Evolutionary conservation across 208 protist genomes (phyloP).

Genomic region (Ichthyophonus hoferi): DNA sequence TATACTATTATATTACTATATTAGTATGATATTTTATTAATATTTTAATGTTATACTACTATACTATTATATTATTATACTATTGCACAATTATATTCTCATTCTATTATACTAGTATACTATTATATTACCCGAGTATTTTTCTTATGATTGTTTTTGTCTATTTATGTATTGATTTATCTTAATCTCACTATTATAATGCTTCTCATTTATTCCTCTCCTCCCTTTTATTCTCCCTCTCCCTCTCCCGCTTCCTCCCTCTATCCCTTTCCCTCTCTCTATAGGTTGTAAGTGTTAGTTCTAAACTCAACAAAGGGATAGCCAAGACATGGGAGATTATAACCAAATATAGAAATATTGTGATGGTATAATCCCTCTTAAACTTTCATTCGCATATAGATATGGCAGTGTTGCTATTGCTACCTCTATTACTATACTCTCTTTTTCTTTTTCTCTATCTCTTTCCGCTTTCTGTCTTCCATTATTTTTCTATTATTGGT

Average conservation of each 20-base stretch:
- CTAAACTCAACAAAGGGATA: neutral
- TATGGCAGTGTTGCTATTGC: no score
- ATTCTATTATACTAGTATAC: neutral
- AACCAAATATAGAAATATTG: neutral
- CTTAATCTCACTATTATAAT: neutral
- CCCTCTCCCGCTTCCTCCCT: neutral
- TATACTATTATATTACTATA: neutral
- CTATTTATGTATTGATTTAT: neutral
- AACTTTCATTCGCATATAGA: no score
- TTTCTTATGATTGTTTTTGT: neutral
- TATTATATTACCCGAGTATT: neutral
- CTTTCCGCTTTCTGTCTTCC: neutral
- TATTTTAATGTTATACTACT: neutral
- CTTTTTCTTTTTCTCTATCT: neutral
- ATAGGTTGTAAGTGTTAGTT: neutral
- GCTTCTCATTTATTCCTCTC: neutral
- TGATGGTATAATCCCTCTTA: neutral
- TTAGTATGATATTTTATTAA: neutral
- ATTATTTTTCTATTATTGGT: neutral
- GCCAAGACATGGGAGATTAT: conserved; percentile 13
- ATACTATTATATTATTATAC: no score
- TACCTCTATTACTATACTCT: neutral
- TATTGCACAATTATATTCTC: neutral
- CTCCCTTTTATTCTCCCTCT: neutral
- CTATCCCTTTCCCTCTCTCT: neutral